Evolutionary conservation across 805 yeast genomes (phyloP).

Genomic region (Pichia exigua): DNA sequence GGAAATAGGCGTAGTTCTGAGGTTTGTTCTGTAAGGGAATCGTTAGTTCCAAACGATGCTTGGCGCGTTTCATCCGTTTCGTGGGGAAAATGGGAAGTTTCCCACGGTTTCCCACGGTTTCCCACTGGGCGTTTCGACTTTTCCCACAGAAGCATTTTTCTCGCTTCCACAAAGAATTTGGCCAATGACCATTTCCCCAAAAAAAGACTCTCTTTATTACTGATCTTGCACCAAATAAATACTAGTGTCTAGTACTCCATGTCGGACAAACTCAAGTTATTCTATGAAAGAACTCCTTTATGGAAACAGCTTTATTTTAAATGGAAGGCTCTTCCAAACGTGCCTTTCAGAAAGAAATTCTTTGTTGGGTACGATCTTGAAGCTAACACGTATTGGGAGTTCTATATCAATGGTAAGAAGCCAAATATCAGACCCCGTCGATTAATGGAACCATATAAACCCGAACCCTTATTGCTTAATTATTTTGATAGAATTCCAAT

Average conservation of each 20-base stretch:
- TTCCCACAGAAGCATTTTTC: no score
- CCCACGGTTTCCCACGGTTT: background rate
- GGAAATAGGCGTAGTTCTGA: no score
- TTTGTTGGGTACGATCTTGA: constrained; percentile 73
- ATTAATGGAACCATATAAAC: constrained; percentile 48
- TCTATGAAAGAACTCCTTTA: constrained; percentile 35
- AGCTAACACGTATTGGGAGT: constrained; percentile 85
- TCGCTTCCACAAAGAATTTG: background rate
- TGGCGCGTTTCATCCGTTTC: no score
- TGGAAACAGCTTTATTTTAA: constrained; percentile 43
- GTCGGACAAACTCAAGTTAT: constrained; percentile 41
- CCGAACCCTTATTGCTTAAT: constrained; percentile 44
- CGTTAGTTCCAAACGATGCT: no score
- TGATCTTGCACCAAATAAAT: background rate
- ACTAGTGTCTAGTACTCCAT: background rate
- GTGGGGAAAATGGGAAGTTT: background rate
- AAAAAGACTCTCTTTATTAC: no score
- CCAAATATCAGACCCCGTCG: constrained; percentile 42
- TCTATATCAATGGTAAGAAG: constrained; percentile 36
- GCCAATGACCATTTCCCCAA: background rate
- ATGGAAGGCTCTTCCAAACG: constrained; percentile 52
- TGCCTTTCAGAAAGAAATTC: constrained; percentile 65
- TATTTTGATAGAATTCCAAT: constrained; percentile 54
- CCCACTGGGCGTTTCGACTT: background rate
- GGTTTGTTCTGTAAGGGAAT: no score